Conservation (phyloP, 306 rosid species). For the Echinosophora koreensis region DNA sequence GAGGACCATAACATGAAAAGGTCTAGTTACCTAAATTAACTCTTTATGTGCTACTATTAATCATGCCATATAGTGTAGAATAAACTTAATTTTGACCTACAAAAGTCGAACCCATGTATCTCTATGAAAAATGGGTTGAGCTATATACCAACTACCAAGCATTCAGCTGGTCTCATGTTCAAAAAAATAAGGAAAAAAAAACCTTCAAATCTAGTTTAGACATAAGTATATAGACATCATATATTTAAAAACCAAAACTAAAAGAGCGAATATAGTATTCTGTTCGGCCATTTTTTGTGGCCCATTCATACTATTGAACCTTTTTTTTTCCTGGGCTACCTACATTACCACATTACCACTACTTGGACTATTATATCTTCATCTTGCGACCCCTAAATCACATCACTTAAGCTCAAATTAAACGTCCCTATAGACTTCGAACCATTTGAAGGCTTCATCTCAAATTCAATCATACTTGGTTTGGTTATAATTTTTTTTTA, state of each 20-base stretch:
- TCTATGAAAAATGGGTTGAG: constrained; percentile 2
- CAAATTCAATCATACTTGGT: neutral
- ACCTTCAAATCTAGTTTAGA: neutral
- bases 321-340: neutral
- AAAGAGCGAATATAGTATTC: neutral
- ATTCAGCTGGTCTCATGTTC: neutral
- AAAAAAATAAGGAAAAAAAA: neutral
- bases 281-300: constrained; percentile 18
- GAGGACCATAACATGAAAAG: neutral
- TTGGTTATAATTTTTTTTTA: too few relatives aligned
- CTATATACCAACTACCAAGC: neutral
- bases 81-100: neutral
- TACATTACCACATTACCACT: neutral
- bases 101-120: constrained; percentile 3
- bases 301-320: constrained; percentile 30
- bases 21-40: neutral
- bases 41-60: neutral
- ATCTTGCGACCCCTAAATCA: neutral
- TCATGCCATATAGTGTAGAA: neutral
- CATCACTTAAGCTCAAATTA: neutral
- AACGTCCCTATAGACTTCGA: neutral
- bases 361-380: neutral
- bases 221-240: neutral
- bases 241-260: constrained; percentile 8
- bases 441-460: neutral